Evolutionary conservation across 2,329 filamentous ascomycete species (phyloP).

Genomic region (Raffaelea deltoideospora): DNA sequence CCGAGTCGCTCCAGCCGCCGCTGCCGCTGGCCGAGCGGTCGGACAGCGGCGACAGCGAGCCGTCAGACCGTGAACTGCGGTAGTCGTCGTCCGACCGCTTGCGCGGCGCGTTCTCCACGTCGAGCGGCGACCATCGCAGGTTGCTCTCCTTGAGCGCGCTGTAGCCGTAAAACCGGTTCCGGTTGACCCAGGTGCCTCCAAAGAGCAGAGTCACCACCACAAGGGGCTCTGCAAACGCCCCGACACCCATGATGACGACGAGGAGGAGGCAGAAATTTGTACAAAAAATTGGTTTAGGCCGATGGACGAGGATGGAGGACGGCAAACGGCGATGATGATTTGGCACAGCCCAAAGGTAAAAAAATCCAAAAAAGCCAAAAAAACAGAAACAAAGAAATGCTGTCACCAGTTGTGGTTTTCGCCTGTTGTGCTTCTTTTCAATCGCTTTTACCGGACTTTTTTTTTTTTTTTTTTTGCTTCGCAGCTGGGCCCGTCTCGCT

Average conservation of each 20-base stretch:
- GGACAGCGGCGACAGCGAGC: background rate
- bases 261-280: background rate
- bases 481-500: too few species aligned
- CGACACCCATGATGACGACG: slow-evolving; percentile 23
- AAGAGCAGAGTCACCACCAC: slow-evolving; percentile 44
- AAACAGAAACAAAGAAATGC: too few species aligned
- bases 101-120: slow-evolving; percentile 1
- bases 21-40: too few species aligned
- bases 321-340: too few species aligned
- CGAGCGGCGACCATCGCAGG: slow-evolving; percentile 7
- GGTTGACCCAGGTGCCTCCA: slow-evolving; percentile 47
- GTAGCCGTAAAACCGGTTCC: slow-evolving; percentile 18
- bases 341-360: too few species aligned
- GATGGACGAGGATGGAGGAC: too few species aligned
- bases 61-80: background rate
- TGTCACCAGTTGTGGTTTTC: too few species aligned
- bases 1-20: too few species aligned
- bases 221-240: slow-evolving; percentile 45
- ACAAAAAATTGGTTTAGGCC: too few species aligned
- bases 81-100: background rate
- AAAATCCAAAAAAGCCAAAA: background rate
- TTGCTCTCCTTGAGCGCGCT: slow-evolving; percentile 10
- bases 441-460: too few species aligned
- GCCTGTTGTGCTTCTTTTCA: too few species aligned
- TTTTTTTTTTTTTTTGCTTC: too few species aligned